Conservation (phyloP, 805 yeast species). For the Wickerhamomyces mucosus region DNA sequence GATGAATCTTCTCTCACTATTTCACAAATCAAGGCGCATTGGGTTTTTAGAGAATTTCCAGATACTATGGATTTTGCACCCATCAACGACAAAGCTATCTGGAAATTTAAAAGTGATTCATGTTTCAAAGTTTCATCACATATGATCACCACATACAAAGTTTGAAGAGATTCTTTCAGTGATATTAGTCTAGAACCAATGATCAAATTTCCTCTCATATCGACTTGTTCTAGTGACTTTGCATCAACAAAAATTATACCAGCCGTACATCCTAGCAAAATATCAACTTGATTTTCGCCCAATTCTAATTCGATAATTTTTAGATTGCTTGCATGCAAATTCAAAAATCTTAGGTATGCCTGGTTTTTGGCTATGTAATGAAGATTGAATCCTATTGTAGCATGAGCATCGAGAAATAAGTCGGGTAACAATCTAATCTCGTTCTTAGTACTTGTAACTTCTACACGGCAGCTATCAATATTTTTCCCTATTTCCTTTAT, state of each 20-base stretch:
- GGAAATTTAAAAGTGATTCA: conserved; percentile 8
- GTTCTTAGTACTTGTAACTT: neutral
- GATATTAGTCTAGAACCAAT: conserved; percentile 1
- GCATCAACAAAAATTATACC: conserved; percentile 9
- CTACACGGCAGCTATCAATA: neutral
- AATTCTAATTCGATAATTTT: conserved; percentile 11
- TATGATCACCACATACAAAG: conserved; percentile 5
- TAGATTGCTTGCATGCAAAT: conserved; percentile 1
- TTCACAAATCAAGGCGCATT: conserved; percentile 5
- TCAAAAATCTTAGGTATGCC: conserved; percentile 1
- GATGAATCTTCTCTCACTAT: neutral
- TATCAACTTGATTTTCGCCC: conserved; percentile 9
- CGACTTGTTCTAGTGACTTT: conserved; percentile 7
- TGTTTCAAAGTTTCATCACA: conserved; percentile 1
- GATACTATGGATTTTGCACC: conserved; percentile 3
- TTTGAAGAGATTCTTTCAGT: neutral
- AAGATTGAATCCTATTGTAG: conserved; percentile 7
- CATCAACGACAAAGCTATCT: conserved; percentile 9
- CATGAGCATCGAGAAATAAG: neutral
- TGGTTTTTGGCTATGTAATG: conserved; percentile 1
- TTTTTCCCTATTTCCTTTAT: neutral
- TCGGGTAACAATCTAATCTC: neutral
- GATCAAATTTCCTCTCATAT: conserved; percentile 5
- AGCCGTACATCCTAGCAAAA: conserved; percentile 7
- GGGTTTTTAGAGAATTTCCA: neutral